Evolutionary conservation across 805 yeast genomes (phyloP).

Genomic region (Deakozyma indianensis): DNA sequence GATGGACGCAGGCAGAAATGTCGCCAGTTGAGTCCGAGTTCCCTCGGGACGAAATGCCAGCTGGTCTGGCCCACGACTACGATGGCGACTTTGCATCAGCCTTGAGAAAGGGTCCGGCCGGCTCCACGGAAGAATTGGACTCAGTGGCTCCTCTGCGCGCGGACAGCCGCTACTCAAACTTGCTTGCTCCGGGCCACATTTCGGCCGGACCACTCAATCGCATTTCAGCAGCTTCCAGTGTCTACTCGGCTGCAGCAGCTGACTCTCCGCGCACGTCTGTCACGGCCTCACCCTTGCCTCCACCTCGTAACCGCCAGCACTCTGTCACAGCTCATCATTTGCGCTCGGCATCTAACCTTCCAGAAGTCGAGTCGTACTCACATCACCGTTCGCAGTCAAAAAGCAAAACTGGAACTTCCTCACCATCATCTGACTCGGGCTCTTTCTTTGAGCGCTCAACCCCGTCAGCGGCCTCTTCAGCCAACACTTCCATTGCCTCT

Average conservation of each 20-base stretch:
- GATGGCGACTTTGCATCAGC: not conserved
- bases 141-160: not conserved
- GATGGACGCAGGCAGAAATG: not conserved
- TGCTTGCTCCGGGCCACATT: not conserved
- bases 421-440: not conserved
- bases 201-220: not conserved
- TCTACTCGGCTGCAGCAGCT: slow-evolving; percentile 1
- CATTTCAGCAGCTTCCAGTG: slow-evolving; percentile 4
- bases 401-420: not conserved
- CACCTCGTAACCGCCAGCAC: not conserved
- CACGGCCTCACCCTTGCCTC: not conserved
- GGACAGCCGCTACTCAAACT: not conserved
- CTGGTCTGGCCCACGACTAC: not conserved
- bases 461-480: not conserved
- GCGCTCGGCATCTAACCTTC: slow-evolving; percentile 1
- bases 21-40: not conserved
- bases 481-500: not conserved
- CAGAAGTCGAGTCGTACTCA: not conserved
- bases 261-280: not conserved
- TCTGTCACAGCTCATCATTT: slow-evolving; percentile 1
- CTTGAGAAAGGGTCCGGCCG: not conserved
- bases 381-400: slow-evolving; percentile 1
- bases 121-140: not conserved
- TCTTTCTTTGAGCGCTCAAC: not conserved
- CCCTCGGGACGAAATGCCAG: not conserved